Evolutionary conservation across 495 filamentous ascomycete species (phyloP), one percentile per base, ranked within the genome.

Genomic region (Pyrenopolyporus hunteri): DNA sequence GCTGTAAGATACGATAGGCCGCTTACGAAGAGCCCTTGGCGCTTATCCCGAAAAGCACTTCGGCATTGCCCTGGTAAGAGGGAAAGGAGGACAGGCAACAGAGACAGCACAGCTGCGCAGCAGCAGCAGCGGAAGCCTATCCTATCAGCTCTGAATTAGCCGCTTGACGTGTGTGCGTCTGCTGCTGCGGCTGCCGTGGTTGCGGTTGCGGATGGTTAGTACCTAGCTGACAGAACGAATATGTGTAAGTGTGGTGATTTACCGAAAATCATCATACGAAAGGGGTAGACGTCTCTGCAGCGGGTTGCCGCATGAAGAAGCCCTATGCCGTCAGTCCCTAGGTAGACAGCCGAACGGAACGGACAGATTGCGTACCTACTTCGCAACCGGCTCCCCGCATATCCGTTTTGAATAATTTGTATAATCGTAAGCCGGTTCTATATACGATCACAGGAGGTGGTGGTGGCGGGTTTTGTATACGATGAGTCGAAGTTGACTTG

Each of bases 1-100:
- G 59, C 59, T 29, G 13, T 20, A n/a, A 32, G 36, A 43, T 50
- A 45, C 59, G 11, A 62, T 55, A 62, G 59, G 59, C 23, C 40
- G 49, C 42, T 33, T 26, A 37, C 10, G n/a, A n/a, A n/a, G n/a
- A n/a, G n/a, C 9, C 19, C 28, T 37, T 35, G 55, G 61, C 61
- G 61, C 61, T 64, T 64, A 64, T 54, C 28, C 4, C 28, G 32
- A 43, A 37, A 43, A 6, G 37, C 23, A 8, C 14, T 20, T 23
- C 4, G 35, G 16, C 31, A 4, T 51, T 17, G 11, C 1, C 3
- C 13, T 23, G 9, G 22, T 20, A 39, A 31, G 32, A 33, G 32
- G 10, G 19, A 5, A 33, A 50, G 17, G 33, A 31, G 31, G 37
- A 28, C 50, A 33, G 37, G 50, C 50, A 54, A 28, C 4, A 53